Percentiles rank a stretch among this genome's conserved stretches.
phyloP scores from a whole-genome alignment of 2,329 filamentous ascomycete species.

The Diaporthe nobilis region DNA sequence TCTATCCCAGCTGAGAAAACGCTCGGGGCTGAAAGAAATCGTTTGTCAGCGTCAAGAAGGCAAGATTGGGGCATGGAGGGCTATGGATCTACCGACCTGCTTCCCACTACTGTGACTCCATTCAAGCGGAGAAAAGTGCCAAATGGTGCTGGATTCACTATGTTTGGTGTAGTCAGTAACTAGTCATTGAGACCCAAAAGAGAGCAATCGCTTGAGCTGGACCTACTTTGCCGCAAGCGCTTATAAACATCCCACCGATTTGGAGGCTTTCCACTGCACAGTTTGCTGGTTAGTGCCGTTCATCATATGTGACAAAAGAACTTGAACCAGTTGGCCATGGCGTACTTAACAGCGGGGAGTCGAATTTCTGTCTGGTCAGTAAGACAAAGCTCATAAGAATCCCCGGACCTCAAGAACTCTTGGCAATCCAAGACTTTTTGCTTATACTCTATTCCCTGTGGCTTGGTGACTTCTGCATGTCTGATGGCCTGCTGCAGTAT shows the following conservation, averaged over 20 bases:
- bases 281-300: not conserved
- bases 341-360: not conserved
- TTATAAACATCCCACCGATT: not conserved
- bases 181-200: too few relatives aligned
- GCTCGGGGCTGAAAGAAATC: not conserved
- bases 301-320: not conserved
- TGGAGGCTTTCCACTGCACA: not conserved
- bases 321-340: not conserved
- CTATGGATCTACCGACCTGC: not conserved
- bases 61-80: not conserved
- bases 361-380: slow-evolving; percentile 2
- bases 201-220: too few relatives aligned
- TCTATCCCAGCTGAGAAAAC: slow-evolving; percentile 10
- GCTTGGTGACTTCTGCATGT: not conserved
- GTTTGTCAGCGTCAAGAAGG: not conserved
- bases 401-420: slow-evolving; percentile 1
- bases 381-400: slow-evolving; percentile 9
- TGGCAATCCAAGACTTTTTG: slow-evolving; percentile 6
- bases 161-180: not conserved
- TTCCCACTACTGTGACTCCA: slow-evolving; percentile 3
- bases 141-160: not conserved
- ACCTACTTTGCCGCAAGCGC: not conserved
- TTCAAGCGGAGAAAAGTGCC: not conserved
- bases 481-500: not conserved
- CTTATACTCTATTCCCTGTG: not conserved